Evolutionary conservation across 768 basidiomycete genomes (phyloP).

Genomic region (Rhizopogon sp.): DNA sequence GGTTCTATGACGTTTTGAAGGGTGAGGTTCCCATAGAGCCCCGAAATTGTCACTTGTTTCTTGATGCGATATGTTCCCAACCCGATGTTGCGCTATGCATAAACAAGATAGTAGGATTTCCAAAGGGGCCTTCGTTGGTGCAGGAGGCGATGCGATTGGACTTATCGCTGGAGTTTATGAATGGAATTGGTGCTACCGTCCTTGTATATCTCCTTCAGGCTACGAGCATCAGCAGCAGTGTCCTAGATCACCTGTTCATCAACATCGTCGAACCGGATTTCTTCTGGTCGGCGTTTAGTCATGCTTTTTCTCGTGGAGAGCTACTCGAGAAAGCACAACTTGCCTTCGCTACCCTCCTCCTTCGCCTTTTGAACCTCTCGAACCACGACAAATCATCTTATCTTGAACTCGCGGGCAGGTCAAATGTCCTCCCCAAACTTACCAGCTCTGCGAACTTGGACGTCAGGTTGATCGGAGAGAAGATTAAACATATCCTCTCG

Average conservation of each 20-base stretch:
- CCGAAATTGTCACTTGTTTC: slow-evolving; percentile 25
- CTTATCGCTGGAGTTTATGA: slow-evolving; percentile 30
- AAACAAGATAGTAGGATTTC: slow-evolving; percentile 23
- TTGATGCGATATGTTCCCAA: slow-evolving; percentile 39
- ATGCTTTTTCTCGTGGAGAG: slow-evolving; percentile 22
- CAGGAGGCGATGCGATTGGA: slow-evolving; percentile 33
- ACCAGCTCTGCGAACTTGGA: slow-evolving; percentile 14
- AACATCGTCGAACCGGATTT: slow-evolving; percentile 39
- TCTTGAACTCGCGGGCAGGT: slow-evolving; percentile 27
- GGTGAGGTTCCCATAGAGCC: slow-evolving; percentile 16
- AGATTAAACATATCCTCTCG: slow-evolving; percentile 30
- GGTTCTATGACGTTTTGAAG: slow-evolving; percentile 21
- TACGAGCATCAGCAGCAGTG: slow-evolving; percentile 32
- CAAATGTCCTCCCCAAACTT: slow-evolving; percentile 14
- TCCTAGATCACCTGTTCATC: slow-evolving; percentile 30
- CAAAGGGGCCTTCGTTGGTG: slow-evolving; percentile 28
- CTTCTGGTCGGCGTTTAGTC: slow-evolving; percentile 34
- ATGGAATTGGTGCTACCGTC: slow-evolving; percentile 29
- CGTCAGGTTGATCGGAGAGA: slow-evolving; percentile 24
- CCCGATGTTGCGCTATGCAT: slow-evolving; percentile 29
- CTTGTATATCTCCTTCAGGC: slow-evolving; percentile 34
- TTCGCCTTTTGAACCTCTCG: slow-evolving; percentile 36
- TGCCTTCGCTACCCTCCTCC: slow-evolving; percentile 42
- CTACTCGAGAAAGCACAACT: slow-evolving; percentile 27
- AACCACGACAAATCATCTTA: slow-evolving; percentile 26